Percentiles rank a stretch among this genome's conserved stretches.
phyloP scores from a whole-genome alignment of 371 early-diverging fungal species.

The Syncephalastrum monosporum region DNA sequence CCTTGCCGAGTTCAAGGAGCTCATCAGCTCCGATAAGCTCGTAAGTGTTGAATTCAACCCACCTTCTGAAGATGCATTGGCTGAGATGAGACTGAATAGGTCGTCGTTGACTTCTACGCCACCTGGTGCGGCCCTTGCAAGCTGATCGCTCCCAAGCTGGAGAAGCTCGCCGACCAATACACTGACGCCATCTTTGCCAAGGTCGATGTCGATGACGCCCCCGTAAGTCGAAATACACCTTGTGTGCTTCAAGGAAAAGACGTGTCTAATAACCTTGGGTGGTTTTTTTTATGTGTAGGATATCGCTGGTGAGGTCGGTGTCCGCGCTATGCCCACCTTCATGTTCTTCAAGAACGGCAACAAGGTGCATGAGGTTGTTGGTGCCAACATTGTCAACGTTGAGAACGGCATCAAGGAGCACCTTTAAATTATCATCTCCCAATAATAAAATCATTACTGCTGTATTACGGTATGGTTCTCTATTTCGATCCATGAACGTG shows the following conservation, averaged over 20 bases:
- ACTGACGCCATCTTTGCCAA: constrained; percentile 71
- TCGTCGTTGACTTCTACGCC: constrained; percentile 69
- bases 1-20: constrained; percentile 29
- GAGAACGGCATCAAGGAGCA: constrained; percentile 15
- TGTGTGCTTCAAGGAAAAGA: not conserved
- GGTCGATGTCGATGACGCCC: constrained; percentile 78
- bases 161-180: constrained; percentile 52
- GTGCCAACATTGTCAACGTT: constrained; percentile 55
- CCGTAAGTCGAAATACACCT: constrained; percentile 29
- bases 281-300: constrained; percentile 37
- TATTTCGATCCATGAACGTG: too few species aligned
- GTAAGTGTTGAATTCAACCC: constrained; percentile 15
- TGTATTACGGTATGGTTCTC: too few species aligned
- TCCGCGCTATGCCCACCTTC: constrained; percentile 95
- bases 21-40: constrained; percentile 25
- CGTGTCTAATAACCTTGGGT: too few species aligned
- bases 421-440: constrained; percentile 1
- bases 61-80: constrained; percentile 12
- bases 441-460: too few species aligned
- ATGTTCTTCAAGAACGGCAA: constrained; percentile 72
- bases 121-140: constrained; percentile 89
- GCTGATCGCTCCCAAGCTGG: constrained; percentile 76
- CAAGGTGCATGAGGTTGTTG: constrained; percentile 72
- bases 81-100: constrained; percentile 24
- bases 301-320: constrained; percentile 61